These are phyloP conservation scores for Drechslera avenae DNA, from an alignment of 2,329 filamentous ascomycete genomes.

Conservation along the genomic window DNA sequence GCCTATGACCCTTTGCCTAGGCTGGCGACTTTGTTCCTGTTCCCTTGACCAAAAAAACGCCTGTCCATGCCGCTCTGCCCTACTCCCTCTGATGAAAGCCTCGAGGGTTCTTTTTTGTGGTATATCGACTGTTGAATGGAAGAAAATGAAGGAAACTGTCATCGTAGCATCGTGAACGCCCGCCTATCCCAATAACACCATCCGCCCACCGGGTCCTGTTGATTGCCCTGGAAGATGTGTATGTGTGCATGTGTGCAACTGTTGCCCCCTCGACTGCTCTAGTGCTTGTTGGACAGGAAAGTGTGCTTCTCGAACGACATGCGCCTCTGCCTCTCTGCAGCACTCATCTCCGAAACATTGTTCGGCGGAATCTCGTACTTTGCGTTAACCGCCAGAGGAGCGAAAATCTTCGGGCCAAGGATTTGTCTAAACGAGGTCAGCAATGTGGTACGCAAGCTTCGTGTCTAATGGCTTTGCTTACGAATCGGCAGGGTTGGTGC, in stretches of 20 bases:
- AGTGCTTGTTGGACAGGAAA: conserved; percentile 44
- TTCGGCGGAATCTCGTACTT: conserved; percentile 36
- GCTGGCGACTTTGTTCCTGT: neutral
- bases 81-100: conserved; percentile 9
- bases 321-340: conserved; percentile 23
- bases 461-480: too few relatives aligned
- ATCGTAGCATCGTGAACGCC: conserved; percentile 29
- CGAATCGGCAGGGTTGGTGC: conserved; percentile 30
- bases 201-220: too few relatives aligned
- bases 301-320: conserved; percentile 23
- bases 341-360: conserved; percentile 29
- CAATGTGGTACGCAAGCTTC: too few relatives aligned
- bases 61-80: conserved; percentile 5
- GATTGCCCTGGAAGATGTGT: neutral
- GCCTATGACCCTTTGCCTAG: neutral
- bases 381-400: conserved; percentile 45
- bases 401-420: conserved; percentile 33
- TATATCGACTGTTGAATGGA: conserved; percentile 24
- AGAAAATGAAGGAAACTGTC: conserved; percentile 18
- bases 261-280: neutral
- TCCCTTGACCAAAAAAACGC: conserved; percentile 9
- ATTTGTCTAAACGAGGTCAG: conserved; percentile 16
- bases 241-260: neutral
- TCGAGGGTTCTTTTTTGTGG: conserved; percentile 26
- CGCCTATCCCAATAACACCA: too few relatives aligned